Evolutionary conservation across 805 yeast species (phyloP), one percentile per base, ranked within the genome.

Genomic region (Yarrowia bubula): DNA sequence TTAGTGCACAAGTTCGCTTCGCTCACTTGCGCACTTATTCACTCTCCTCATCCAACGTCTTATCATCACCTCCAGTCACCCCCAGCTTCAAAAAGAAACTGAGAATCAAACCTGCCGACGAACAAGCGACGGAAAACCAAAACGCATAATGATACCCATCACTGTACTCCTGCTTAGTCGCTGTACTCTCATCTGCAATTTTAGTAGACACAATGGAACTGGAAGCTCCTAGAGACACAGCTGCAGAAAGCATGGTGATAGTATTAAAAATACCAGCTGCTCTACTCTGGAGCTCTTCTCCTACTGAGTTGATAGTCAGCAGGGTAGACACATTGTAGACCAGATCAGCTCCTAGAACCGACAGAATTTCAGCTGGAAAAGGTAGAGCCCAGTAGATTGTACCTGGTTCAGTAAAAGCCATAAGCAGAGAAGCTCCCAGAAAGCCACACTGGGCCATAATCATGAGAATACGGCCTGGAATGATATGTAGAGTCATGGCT

Each of bases 261-360:
- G 84, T 81, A 67, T 80, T 81, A 68, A 81, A 81, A 3, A 81
- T 74, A 14, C 84, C 84, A 4, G 82, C 82, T 4, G 84, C 84
- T 13, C 81, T 70, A 53, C 81, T 76, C 66, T 81, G 84, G 22
- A 78, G 70, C 14, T 71, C 65, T 41, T 70, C 70, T 31, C 77
- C 74, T 13, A 82, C 83, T 0, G 82, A 73, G 5, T 78, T 75
- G 44, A 81, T 70, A 0, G 82, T 73, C 41, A 78, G 77, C 70
- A 81, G 71, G 65, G 79, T 81, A 31, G 78, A 76, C 8, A 82
- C 81, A 67, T 81, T 81, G 68, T 78, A 82, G 14, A 78, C 71
- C 5, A 82, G 68, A 70, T 82, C 85, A 0, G 83, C 83, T 0
- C 84, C 84, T 14, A 81, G 43, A 37, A 80, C 83, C 0, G 77